phyloP scores from a whole-genome alignment of 129 eudicot genomes.

The Lonicera japonica region DNA sequence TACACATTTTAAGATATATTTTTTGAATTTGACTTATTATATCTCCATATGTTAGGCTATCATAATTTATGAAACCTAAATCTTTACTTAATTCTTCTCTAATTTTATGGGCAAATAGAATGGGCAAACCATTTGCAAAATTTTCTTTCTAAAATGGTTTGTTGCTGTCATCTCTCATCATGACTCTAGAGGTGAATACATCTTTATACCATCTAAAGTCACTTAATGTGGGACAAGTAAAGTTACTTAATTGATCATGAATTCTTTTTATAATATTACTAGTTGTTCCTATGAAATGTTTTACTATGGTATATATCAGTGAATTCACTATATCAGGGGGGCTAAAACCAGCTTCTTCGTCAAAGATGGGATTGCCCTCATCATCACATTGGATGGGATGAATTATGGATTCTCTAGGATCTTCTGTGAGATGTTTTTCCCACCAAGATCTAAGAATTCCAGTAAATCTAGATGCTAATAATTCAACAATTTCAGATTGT shows the following conservation, averaged over 20 bases:
- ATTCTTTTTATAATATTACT: too few relatives aligned
- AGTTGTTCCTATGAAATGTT: too few relatives aligned
- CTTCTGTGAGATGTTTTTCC: not conserved
- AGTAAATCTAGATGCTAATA: not conserved
- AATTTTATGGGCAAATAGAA: not conserved
- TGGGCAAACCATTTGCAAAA: not conserved
- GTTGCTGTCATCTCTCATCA: not conserved
- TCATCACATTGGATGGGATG: not conserved
- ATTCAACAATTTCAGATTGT: not conserved
- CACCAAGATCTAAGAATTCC: not conserved
- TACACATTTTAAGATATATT: not conserved
- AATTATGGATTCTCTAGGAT: not conserved
- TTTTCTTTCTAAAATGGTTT: not conserved
- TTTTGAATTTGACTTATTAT: not conserved
- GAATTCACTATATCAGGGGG: not conserved
- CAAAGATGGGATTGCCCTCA: not conserved
- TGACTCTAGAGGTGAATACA: not conserved
- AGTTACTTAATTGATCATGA: too few relatives aligned
- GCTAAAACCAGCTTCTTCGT: not conserved
- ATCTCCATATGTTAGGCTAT: not conserved
- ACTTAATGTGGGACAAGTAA: not conserved
- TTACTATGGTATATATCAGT: not conserved
- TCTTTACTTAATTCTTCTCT: not conserved
- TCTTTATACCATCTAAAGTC: not conserved
- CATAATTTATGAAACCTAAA: not conserved